phyloP scores from a whole-genome alignment of 2,329 filamentous ascomycete species.

The Chaetomium strumarium region DNA sequence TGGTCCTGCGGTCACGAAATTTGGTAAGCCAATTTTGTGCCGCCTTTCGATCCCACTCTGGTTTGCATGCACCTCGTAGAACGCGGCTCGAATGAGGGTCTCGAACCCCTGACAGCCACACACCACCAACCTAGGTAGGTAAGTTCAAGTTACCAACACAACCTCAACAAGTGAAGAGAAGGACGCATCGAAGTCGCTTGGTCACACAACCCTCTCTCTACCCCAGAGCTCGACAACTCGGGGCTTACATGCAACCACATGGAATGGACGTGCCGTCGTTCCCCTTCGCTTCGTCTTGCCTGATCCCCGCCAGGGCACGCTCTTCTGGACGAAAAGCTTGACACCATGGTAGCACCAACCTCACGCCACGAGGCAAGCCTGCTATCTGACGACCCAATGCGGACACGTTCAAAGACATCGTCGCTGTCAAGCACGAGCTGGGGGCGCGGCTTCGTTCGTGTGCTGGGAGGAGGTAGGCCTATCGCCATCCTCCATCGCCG shows the following conservation, averaged over 20 bases:
- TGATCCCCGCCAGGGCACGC: background rate
- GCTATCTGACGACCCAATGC: conserved; percentile 6
- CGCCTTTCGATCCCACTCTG: no score
- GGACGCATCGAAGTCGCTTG: conserved; percentile 9
- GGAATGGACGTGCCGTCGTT: background rate
- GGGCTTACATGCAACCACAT: background rate
- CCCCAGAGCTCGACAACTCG: background rate
- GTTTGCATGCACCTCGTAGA: no score
- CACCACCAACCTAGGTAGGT: no score
- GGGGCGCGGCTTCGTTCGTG: conserved; percentile 5
- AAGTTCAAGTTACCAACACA: no score
- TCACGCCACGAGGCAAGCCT: conserved; percentile 6
- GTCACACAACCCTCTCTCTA: conserved; percentile 4
- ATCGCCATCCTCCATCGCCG: conserved; percentile 8
- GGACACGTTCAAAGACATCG: background rate
- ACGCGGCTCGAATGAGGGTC: no score
- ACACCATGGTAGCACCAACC: conserved; percentile 6
- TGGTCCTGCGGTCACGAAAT: no score
- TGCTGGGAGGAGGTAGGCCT: conserved; percentile 6
- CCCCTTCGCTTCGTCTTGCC: background rate
- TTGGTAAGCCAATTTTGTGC: no score
- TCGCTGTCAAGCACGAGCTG: conserved; percentile 1
- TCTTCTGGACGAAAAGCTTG: background rate
- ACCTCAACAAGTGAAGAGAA: no score
- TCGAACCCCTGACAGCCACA: background rate